Base-by-base conservation (phyloP, 768 basidiomycete genomes). In the Rhizopogon salebrosus region DNA sequence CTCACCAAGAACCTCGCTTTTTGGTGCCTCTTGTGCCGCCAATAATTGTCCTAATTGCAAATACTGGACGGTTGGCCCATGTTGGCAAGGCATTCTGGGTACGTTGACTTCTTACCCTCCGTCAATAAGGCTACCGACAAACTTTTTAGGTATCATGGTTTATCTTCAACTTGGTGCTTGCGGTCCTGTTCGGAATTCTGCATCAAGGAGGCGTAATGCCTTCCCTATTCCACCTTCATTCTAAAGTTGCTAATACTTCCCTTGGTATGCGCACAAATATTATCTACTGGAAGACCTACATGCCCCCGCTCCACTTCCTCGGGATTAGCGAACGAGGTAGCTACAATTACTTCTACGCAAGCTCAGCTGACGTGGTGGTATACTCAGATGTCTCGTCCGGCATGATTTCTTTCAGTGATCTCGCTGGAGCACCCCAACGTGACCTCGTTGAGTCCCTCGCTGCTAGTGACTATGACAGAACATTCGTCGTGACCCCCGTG, bases 181-280 rank as follows among this genome's bases (percentile, higher is more conserved):
- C 61, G 0, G n/a, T 66, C 4, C 53, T 73, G 11, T 74, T 73
- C 39, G 73, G 72, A 13, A 6, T 74, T 41, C 51, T 73, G 27
- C 72, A 74, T 31, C 73, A 74, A 55, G 73, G 71, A 37, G 73
- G 73, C 16, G 61, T 74, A n/a, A 64, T 72, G n/a, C 73, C 66
- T 5, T 74, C 73, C 23, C 62, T 69, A 27, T 57, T 72, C 29
- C 58, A 60, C 40, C 60, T 75, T 6, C 69, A 70, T 50, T 63
- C 64, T 8, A 37, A 39, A 13, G 54, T 72, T 24, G 41, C 24
- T 11, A 37, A 52, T 37, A 10, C 54, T 6, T 13, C 48, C 7
- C 1, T 57, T 16, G 42, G 22, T 37, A 50, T 51, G 11, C 54
- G 43, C 6, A 54, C 50, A n/a, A 54, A 53, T 11, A 24, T 72